phyloP scores from a whole-genome alignment of 257 asterid species.

The Osmanthus fragrans region DNA sequence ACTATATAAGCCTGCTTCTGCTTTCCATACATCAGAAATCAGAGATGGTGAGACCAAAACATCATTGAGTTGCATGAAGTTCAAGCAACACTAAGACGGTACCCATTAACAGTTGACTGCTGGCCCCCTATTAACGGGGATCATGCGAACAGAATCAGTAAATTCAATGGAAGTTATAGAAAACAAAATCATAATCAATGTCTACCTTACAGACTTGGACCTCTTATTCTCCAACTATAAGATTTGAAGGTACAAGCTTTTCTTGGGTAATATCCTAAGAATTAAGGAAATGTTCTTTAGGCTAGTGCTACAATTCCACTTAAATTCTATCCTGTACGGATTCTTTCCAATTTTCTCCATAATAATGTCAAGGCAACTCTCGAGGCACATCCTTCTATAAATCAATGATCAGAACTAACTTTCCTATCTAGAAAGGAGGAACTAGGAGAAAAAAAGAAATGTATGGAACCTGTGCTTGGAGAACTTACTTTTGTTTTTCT shows the following conservation, averaged over 20 bases:
- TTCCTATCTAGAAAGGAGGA: not conserved
- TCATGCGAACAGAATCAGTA: not conserved
- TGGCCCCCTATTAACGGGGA: too few species aligned
- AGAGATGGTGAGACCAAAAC: not conserved
- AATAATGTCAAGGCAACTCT: not conserved
- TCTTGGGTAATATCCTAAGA: not conserved
- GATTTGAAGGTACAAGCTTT: not conserved
- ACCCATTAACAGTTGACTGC: not conserved
- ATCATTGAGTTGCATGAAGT: not conserved
- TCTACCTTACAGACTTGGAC: not conserved
- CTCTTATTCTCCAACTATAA: not conserved
- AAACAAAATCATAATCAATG: not conserved
- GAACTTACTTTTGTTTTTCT: constrained; percentile 39
- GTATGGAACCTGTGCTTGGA: not conserved
- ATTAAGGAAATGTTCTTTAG: not conserved
- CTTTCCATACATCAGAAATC: not conserved
- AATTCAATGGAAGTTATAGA: not conserved
- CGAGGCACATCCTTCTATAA: not conserved
- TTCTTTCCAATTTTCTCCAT: not conserved
- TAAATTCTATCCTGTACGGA: not conserved
- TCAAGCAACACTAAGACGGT: not conserved
- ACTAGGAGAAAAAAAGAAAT: not conserved
- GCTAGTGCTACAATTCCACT: not conserved
- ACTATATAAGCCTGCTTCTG: not conserved
- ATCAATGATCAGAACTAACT: constrained; percentile 4